These are phyloP conservation scores for Leccinum rimulosum DNA, from an alignment of 768 basidiomycete species.

Conservation along the genomic window DNA sequence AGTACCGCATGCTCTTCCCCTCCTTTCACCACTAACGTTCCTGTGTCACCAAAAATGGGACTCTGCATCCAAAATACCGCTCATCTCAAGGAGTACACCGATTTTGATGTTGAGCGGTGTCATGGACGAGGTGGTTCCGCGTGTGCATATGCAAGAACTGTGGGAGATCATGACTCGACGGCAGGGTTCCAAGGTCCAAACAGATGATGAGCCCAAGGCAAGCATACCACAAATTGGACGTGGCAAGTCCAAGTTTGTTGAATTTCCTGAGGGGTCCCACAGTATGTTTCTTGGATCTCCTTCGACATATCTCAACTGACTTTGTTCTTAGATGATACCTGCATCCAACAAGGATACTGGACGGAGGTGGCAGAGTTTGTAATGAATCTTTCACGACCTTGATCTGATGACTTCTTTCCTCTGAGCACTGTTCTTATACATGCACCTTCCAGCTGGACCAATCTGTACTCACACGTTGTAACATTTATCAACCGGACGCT, in stretches of 20 bases:
- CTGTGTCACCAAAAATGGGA: slow-evolving; percentile 90
- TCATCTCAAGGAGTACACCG: slow-evolving; percentile 63
- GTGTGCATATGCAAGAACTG: slow-evolving; percentile 56
- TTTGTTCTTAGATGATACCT: slow-evolving; percentile 47
- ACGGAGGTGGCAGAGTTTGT: slow-evolving; percentile 49
- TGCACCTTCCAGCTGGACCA: background rate
- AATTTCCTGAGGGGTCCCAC: slow-evolving; percentile 54
- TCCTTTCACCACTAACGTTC: slow-evolving; percentile 69
- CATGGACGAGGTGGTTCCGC: slow-evolving; percentile 53
- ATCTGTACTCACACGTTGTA: background rate
- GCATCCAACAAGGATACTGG: slow-evolving; percentile 56
- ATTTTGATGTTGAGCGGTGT: slow-evolving; percentile 81
- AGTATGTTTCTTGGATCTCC: slow-evolving; percentile 38
- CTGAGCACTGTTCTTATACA: background rate
- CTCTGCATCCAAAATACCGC: slow-evolving; percentile 60
- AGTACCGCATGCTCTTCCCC: slow-evolving; percentile 77
- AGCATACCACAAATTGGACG: slow-evolving; percentile 45
- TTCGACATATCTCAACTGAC: background rate
- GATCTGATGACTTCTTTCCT: background rate
- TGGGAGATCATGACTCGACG: slow-evolving; percentile 59
- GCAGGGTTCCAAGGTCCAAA: slow-evolving; percentile 35
- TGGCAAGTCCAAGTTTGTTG: slow-evolving; percentile 54
- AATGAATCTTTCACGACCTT: slow-evolving; percentile 17
- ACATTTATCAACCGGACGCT: background rate
- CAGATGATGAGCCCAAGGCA: slow-evolving; percentile 28